phyloP scores from a whole-genome alignment of 2,329 filamentous ascomycete genomes.

The Triangularia setosa region DNA sequence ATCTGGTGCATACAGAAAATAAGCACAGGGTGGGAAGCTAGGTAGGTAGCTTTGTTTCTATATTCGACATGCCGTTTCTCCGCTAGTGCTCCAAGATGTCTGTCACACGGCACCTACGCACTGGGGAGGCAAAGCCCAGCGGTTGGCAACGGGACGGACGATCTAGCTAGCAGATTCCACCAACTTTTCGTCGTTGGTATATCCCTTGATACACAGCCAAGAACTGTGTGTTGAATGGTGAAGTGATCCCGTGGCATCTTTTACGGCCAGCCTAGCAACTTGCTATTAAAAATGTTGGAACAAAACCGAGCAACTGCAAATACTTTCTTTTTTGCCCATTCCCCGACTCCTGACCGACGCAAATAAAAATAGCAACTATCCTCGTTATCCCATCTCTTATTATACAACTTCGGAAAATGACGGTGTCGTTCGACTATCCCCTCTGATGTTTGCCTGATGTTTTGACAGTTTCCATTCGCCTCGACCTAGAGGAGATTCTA shows the following conservation, averaged over 20 bases:
- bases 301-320: neutral
- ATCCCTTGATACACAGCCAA: too few species aligned
- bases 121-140: neutral
- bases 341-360: neutral
- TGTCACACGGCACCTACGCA: neutral
- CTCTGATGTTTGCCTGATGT: neutral
- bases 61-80: neutral
- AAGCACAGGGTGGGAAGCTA: neutral
- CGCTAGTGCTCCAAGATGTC: neutral
- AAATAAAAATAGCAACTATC: neutral
- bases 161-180: too few species aligned
- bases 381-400: conserved; percentile 8
- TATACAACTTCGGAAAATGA: conserved; percentile 5
- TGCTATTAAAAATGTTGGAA: neutral
- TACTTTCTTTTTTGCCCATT: neutral
- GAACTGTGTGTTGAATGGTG: too few species aligned
- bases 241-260: too few species aligned
- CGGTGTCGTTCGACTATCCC: neutral
- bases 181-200: too few species aligned
- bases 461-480: neutral
- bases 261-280: neutral
- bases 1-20: neutral
- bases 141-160: neutral
- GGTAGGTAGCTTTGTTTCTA: neutral
- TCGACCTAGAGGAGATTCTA: neutral